A percentile compares a stretch with the other conserved stretches of the same genome.
These are phyloP conservation scores for Aspergillus asperescens DNA, from an alignment of 495 filamentous ascomycete genomes.

Conservation along the genomic window DNA sequence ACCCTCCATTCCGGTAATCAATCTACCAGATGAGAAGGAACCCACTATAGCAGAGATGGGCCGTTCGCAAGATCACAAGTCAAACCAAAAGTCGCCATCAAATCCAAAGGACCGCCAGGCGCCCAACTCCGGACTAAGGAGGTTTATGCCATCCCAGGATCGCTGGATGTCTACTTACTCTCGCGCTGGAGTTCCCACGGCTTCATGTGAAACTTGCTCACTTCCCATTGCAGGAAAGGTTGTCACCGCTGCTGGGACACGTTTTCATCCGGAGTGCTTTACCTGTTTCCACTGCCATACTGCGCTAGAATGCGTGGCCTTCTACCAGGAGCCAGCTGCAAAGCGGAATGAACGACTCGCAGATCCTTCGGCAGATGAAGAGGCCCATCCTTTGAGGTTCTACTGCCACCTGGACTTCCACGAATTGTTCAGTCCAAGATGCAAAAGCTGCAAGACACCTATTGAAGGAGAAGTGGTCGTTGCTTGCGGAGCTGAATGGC, in stretches of 20 bases:
- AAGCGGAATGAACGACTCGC: conserved; percentile 64
- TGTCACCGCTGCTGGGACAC: conserved; percentile 70
- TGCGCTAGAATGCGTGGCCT: conserved; percentile 86
- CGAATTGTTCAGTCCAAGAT: conserved; percentile 85
- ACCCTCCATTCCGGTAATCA: conserved; percentile 57
- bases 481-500: conserved; percentile 90
- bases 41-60: conserved; percentile 39
- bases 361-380: conserved; percentile 49
- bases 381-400: conserved; percentile 65
- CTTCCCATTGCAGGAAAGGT: conserved; percentile 84
- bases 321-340: conserved; percentile 81
- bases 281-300: conserved; percentile 83
- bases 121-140: conserved; percentile 18
- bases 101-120: conserved; percentile 19
- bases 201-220: conserved; percentile 77
- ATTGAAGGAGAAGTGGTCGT: conserved; percentile 94
- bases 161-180: conserved; percentile 39
- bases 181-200: conserved; percentile 60
- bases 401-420: conserved; percentile 99
- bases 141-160: conserved; percentile 24
- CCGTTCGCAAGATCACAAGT: not conserved
- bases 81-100: conserved; percentile 14
- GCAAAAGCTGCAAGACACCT: conserved; percentile 96
- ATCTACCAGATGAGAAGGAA: conserved; percentile 48
- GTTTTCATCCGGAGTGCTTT: conserved; percentile 95